Base-by-base conservation (phyloP, 805 yeast species). In the Yamadazyma philogaea region DNA sequence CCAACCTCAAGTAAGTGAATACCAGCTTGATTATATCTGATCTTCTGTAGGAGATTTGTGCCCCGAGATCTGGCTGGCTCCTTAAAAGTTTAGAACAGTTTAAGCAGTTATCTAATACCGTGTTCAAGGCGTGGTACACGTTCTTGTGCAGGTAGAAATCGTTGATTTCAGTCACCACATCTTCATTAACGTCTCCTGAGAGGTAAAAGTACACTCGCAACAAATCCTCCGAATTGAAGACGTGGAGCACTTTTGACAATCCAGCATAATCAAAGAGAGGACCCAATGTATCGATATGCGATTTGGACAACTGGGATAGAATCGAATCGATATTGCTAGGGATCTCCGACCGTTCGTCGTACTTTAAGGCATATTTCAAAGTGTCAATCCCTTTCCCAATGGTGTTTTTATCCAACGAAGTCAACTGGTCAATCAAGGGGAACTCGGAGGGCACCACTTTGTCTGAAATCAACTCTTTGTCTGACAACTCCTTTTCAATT, bases 31-130 rank as follows among this genome's bases (percentile, higher is more conserved):
- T 50, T 12, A 70, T 58, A 1, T 45, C 54, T 8, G 59, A 50
- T 42, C 68, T 68, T 44, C 48, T 58, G 32, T 61, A 59, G 18
- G 67, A 63, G 7, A 68, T 52, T 47, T 68, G 77, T 60, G 62
- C 63, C 3, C 66, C 55, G 44, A 67, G 54, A 15, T 55, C 60
- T 21, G 57, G 59, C 16, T 60, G 60, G 27, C 57, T 64, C 20
- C 54, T 48, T 26, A 65, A 61, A 5, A 46, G 34, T 36, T 57
- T 58, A 6, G 64, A 57, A 16, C 63, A 49, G 42, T 66, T 62
- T n/a, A 58, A 56, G 2, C 68, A 52, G 30, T 57, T 54, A 1
- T 61, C 54, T 8, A 71, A 51, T 24, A 70, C 41, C 20, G 48
- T 50, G 14, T 52, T 50, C 6, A 61, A 47, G 1, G 70, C 53